Conservation (phyloP, 1,139 yeast genomes). For the Insectozyma bohioensis region DNA sequence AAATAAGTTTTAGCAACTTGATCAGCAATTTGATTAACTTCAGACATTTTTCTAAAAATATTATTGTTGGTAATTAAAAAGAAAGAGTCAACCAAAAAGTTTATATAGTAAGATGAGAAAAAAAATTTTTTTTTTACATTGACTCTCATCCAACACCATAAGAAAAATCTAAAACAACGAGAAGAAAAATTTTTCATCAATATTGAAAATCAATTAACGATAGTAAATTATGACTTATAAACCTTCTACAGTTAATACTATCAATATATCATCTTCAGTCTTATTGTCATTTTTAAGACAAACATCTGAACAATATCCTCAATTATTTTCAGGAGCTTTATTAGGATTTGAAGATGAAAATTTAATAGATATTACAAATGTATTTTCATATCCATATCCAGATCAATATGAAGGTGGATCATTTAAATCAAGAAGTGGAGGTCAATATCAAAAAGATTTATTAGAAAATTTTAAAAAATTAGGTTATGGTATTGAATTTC, state of each 20-base stretch:
- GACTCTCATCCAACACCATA: no score
- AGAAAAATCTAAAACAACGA: no score
- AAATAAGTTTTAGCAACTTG: constrained; percentile 82
- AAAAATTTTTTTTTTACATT: constrained; percentile 7
- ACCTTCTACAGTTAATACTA: constrained; percentile 44
- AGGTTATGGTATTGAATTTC: constrained; percentile 69
- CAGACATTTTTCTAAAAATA: constrained; percentile 41
- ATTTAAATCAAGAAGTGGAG: constrained; percentile 58
- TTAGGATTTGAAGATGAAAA: constrained; percentile 71
- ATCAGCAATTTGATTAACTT: constrained; percentile 67
- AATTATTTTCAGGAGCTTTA: constrained; percentile 71
- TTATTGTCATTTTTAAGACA: constrained; percentile 73
- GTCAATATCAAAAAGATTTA: constrained; percentile 70
- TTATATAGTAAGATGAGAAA: constrained; percentile 1
- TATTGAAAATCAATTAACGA: constrained; percentile 6
- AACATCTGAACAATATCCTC: constrained; percentile 67
- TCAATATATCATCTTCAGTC: constrained; percentile 56
- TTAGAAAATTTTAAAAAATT: constrained; percentile 60
- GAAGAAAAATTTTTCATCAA: no score
- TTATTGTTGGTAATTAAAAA: not conserved
- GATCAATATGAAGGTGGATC: constrained; percentile 57
- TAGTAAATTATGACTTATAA: constrained; percentile 12
- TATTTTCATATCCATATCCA: constrained; percentile 62
- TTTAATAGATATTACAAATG: constrained; percentile 54
- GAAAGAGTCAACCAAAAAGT: no score